Base-by-base conservation (phyloP, 2,329 filamentous ascomycete species). In the Sporothrix luriei region DNA sequence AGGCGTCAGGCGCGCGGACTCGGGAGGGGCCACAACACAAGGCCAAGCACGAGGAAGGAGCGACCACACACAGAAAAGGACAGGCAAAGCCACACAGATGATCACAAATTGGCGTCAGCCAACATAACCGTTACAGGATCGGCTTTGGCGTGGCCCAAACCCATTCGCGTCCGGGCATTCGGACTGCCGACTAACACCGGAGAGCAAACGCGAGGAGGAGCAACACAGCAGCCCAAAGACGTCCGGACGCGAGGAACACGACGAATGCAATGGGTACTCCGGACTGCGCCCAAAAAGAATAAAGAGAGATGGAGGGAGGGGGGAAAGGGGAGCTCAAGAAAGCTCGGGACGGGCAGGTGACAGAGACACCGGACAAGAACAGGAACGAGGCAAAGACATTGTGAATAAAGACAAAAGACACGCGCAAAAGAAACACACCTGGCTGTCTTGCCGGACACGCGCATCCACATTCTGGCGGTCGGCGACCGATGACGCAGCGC, bases 381-480 rank as follows among this genome's bases (percentile, higher is more conserved):
- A 13, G 57, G 49, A 24, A 49, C 2, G 43, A 48, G 11, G 13
- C 55, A 51, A 2, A 14, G 14, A 33, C 29, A 14, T 3, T 61
- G 57, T n/a, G 14, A 14, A 51, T 7, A 57, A 6, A 21, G 29
- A 66, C 43, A 52, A n/a, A 11, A 4, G 5, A 38, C 72, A 19
- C 40, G 14, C 26, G 40, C 21, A 59, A 68, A 16, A 24, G 4
- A 52, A 40, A 51, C 76, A 76, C 74, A 80, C 79, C 38, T 74
- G 67, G 71, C 78, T 78, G 76, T 79, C 77, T 76, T 79, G 81
- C 82, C 83, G 84, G 74, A 82, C 80, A 54, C 74, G 75, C 49
- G 77, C 73, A 75, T 85, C 83, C 70, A 81, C 83, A 73, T 81
- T 77, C 71, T 78, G 79, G 74, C 81, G 82, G 75, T 83, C 82